Base-by-base conservation (phyloP, 257 asterid genomes). In the Jasminum sambac region DNA sequence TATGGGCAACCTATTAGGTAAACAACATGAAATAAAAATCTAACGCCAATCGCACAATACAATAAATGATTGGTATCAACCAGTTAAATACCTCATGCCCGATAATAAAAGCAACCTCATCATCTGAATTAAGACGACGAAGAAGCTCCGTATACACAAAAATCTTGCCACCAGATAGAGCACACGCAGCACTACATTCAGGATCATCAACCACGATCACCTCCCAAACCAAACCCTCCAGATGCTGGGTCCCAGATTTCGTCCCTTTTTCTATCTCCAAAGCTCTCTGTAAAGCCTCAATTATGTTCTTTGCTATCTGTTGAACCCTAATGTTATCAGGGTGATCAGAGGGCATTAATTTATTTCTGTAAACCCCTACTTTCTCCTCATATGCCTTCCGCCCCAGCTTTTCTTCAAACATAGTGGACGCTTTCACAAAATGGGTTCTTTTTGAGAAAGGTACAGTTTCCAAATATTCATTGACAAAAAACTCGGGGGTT, bases 81-180 rank as follows among this genome's bases (percentile, higher is more conserved):
- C 21, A 17, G 58, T 14, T 12, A 1, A 34, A 63, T 70, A 89
- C 96, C 96, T 94, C 96, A 69, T 94, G 99, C 58, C 90, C 96
- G 76, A 94, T 73, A 37, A 91, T 64, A 7, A 97, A 89, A 25
- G 99, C 99, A 70, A 94, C 70, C 79, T 94, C 99, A 55, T 92
- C 81, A 81, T 94, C 96, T 0, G 96, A 84, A 67, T 48, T 80
- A 58, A 94, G 91, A 85, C 86, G 96, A 19, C 87, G 67, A 21
- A 91, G 90, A 87, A 91, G 79, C 34, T 96, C 97, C 0, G 96
- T 88, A 71, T 88, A 89, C 41, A 94, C 96, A 34, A 94, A 95
- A 83, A 94, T 94, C 88, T 91, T 94, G n/a, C 99, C 97, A 72
- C 99, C 96, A 67, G 99, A 96, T 85, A 84, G 67, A 30, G 36